Base-by-base conservation (phyloP, 2,329 filamentous ascomycete species). In the Pseudopithomyces maydicus region DNA sequence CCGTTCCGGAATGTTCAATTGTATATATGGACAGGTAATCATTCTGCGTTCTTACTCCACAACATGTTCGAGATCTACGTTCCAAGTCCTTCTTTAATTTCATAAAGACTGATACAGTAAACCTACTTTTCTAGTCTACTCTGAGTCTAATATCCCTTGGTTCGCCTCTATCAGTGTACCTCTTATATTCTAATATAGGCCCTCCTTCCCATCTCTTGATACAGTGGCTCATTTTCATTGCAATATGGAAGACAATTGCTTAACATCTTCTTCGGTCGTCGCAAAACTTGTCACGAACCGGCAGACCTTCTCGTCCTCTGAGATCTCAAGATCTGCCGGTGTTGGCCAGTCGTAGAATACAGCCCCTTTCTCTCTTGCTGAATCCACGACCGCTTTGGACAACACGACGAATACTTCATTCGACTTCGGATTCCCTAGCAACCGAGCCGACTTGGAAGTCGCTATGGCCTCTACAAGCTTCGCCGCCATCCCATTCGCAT, bases 391-490 rank as follows among this genome's bases (percentile, higher is more conserved):
- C 6, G 45, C 20, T 14, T 33, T 48, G 2, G 45, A n/a, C 23
- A 48, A 20, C 6, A 48, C 29, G 26, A 48, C 45, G 20, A 48
- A 48, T 12, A 48, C 29, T n/a, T 48, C 45, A 20, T 48, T 48
- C n/a, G 45, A 33, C 35, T 20, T 29, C 14, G 45, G 29, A 7
- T 20, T 17, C 35, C 45, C 29, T 20, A 36, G n/a, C 17, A 48
- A 19, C n/a, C 45, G 12, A 6, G 23, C 45, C 2, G 26, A 36
- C 15, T 48, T 36, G 12, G 29, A 33, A 4, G 14, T 5, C 12
- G 2, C 14, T 35, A 48, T 36, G 10, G 26, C 26, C 14, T 32
- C 12, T 4, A 32, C 45, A 10, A 48, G 11, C 19, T 36, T 20
- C 17, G n/a, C 26, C 32, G 45, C 45, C 29, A 36, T 48, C 12